Percentiles rank a stretch among this genome's conserved stretches.
Conservation (phyloP, 2,329 filamentous ascomycete genomes). For the Fusarium falciforme region DNA sequence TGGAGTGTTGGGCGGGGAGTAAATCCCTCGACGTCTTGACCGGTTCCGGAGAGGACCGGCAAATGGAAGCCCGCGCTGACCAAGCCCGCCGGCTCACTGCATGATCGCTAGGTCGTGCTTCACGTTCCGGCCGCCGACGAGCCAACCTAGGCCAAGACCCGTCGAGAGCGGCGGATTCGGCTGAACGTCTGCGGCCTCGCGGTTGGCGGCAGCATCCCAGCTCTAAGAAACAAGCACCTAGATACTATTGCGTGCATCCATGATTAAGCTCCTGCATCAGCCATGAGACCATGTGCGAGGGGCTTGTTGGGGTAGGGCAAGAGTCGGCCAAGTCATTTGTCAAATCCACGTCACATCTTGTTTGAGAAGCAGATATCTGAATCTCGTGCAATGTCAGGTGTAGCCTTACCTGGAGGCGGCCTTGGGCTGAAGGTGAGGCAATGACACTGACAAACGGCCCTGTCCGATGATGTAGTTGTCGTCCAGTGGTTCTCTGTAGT, state of each 20-base stretch:
- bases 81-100: constrained; percentile 32
- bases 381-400: constrained; percentile 8
- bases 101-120: constrained; percentile 38
- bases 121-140: constrained; percentile 1
- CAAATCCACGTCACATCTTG: constrained; percentile 11
- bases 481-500: background rate
- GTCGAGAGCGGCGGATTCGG: constrained; percentile 10
- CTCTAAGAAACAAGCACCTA: constrained; percentile 3
- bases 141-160: constrained; percentile 2
- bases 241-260: constrained; percentile 23
- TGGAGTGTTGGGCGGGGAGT: constrained; percentile 7
- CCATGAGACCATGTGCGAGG: constrained; percentile 6
- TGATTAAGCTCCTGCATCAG: constrained; percentile 25
- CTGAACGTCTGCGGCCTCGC: constrained; percentile 28
- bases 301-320: background rate
- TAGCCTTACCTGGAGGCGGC: constrained; percentile 20
- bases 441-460: background rate
- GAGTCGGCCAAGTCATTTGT: constrained; percentile 19
- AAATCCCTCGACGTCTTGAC: constrained; percentile 34
- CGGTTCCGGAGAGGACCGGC: constrained; percentile 28
- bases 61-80: constrained; percentile 31
- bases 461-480: background rate
- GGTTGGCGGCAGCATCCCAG: constrained; percentile 18
- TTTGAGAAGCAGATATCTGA: background rate
- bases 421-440: background rate